phyloP scores from a whole-genome alignment of 805 yeast genomes.

The Spathaspora sp. region DNA sequence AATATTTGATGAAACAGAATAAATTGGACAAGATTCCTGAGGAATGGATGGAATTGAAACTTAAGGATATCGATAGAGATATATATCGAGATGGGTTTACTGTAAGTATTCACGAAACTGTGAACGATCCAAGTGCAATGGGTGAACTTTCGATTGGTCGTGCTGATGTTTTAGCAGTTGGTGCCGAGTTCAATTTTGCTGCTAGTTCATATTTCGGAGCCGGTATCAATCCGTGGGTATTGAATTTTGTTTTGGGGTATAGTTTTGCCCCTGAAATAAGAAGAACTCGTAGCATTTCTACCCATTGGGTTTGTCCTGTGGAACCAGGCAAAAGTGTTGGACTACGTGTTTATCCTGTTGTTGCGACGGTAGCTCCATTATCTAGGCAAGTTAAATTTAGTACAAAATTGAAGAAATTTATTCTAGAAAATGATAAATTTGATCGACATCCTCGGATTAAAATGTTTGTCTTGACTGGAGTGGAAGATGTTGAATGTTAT shows the following conservation, averaged over 20 bases:
- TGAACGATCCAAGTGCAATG: background rate
- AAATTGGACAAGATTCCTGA: background rate
- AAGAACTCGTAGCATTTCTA: background rate
- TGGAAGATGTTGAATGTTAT: constrained; percentile 9
- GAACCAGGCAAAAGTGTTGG: constrained; percentile 5
- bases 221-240: background rate
- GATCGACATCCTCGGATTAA: background rate
- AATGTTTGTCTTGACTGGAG: constrained; percentile 6
- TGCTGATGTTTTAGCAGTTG: background rate
- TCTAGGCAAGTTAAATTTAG: constrained; percentile 3
- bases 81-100: constrained; percentile 3
- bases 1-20: background rate
- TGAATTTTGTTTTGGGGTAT: constrained; percentile 3
- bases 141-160: constrained; percentile 3
- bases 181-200: constrained; percentile 1
- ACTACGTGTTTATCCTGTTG: constrained; percentile 4
- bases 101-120: constrained; percentile 4
- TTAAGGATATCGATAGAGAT: background rate
- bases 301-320: constrained; percentile 5
- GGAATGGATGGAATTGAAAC: constrained; percentile 5
- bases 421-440: background rate
- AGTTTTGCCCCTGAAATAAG: constrained; percentile 6
- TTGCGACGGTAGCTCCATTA: background rate
- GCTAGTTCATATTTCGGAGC: constrained; percentile 3
- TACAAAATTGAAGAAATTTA: background rate